Percentiles rank a stretch among this genome's conserved stretches.
phyloP scores from a whole-genome alignment of 768 basidiomycete species.

The Tephrocybe rancida region DNA sequence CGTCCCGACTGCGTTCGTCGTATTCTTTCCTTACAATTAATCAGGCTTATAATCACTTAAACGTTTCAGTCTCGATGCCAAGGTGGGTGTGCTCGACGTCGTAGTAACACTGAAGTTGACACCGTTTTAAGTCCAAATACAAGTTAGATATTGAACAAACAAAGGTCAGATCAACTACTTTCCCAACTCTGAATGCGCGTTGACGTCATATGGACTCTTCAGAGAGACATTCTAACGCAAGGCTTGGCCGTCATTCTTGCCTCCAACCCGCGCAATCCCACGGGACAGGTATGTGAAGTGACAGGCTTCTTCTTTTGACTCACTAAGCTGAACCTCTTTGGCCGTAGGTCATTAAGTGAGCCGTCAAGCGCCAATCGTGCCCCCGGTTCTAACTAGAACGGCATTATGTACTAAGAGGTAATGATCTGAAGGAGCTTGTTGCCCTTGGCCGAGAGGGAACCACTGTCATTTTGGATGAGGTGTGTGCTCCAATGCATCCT shows the following conservation, averaged over 20 bases:
- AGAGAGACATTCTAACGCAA: constrained; percentile 83
- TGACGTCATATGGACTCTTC: constrained; percentile 20
- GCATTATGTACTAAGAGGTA: constrained; percentile 48
- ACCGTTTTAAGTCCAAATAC: constrained; percentile 58
- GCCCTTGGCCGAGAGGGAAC: constrained; percentile 72
- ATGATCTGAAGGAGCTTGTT: constrained; percentile 83
- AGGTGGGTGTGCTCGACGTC: constrained; percentile 23
- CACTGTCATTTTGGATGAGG: constrained; percentile 86
- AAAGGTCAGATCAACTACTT: constrained; percentile 43
- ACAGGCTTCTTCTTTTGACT: not conserved
- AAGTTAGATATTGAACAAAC: constrained; percentile 79
- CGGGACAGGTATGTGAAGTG: constrained; percentile 69
- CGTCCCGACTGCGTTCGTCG: constrained; percentile 80
- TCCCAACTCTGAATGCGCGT: constrained; percentile 21
- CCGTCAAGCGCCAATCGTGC: not conserved
- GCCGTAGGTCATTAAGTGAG: constrained; percentile 53
- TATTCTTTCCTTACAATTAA: constrained; percentile 5
- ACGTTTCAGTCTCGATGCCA: constrained; percentile 28
- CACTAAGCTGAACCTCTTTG: not conserved
- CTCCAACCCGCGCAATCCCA: constrained; percentile 96
- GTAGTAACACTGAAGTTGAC: not conserved
- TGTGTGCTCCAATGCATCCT: constrained; percentile 24
- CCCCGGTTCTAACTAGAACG: not conserved
- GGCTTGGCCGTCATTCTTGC: constrained; percentile 85
- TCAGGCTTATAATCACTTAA: constrained; percentile 23